Base-by-base conservation (phyloP, 306 rosid genomes). In the Rosa lucieae region DNA sequence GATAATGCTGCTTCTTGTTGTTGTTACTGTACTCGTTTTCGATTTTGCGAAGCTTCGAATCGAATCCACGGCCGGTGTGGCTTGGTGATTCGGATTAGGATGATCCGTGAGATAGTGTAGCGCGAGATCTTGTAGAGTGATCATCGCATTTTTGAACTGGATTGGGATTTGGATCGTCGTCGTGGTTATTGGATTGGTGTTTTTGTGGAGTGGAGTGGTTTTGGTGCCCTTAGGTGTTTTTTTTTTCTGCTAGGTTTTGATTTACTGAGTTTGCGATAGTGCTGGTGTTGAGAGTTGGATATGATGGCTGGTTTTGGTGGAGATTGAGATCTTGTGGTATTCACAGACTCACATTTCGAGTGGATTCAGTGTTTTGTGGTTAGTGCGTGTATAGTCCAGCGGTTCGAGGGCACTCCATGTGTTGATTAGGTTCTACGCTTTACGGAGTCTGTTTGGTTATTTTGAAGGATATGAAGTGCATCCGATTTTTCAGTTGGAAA, bases 51-150 rank as follows among this genome's bases (percentile, higher is more conserved):
- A 62, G 62, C 66, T 56, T 29, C 32, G 63, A 56, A n/a, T 56
- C 32, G 35, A 58, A 21, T 21, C 65, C 35, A 32, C 10, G 26
- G 21, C 35, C 48, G 18, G 37, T 32, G 37, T 2, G 37, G 37
- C 37, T 32, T 32, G 37, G 37, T 2, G 37, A 32, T 32, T 32
- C 66, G 13, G 14, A 62, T 15, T 63, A 51, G 83, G 49, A 52
- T 75, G 82, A 84, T 84, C 82, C 48, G 72, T 42, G 81, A 67
- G 77, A 81, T 8, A 46, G 75, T 52, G 15, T 66, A 37, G 48
- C 26, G 18, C 78, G 90, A 88, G 96, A 92, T 92, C 92, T 89
- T 86, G 86, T 70, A 42, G 43, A 20, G 1, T 39, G 17, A 9
- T 61, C 53, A 9, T 61, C 53, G 0, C 73, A 3, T 58, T 49